Evolutionary conservation across 2,329 filamentous ascomycete species (phyloP).

Genomic region (Aspergillus proliferans): DNA sequence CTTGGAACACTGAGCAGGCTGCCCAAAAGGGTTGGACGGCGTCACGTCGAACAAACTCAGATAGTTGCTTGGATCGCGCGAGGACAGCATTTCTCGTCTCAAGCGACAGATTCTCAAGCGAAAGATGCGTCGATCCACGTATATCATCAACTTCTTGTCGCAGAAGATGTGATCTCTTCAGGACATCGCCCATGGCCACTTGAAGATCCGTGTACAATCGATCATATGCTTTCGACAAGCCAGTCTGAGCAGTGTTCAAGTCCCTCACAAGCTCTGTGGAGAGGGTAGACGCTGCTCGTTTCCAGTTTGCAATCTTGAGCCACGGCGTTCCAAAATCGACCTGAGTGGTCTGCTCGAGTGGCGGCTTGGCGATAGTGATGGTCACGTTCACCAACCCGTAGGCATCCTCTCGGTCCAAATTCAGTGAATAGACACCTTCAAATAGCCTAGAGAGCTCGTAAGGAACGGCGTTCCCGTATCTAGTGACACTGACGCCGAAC

Average conservation of each 20-base stretch:
- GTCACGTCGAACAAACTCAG: constrained; percentile 24
- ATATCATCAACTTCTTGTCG: constrained; percentile 24
- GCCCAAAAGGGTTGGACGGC: constrained; percentile 25
- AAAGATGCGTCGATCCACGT: constrained; percentile 16
- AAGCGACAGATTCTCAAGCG: constrained; percentile 8
- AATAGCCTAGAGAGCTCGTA: constrained; percentile 47
- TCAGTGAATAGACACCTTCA: constrained; percentile 49
- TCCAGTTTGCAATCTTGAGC: constrained; percentile 44
- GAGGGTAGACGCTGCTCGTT: constrained; percentile 31
- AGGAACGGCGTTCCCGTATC: constrained; percentile 35
- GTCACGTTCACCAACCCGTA: constrained; percentile 46
- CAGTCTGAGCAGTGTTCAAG: constrained; percentile 31
- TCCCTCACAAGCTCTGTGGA: constrained; percentile 33
- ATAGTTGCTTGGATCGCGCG: constrained; percentile 29
- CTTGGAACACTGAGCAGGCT: constrained; percentile 26
- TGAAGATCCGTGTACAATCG: constrained; percentile 35
- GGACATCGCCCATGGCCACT: constrained; percentile 31
- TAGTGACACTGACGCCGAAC: constrained; percentile 45
- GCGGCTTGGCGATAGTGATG: constrained; percentile 35
- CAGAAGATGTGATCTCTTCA: constrained; percentile 29
- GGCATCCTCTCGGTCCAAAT: constrained; percentile 45
- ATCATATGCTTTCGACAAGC: constrained; percentile 31
- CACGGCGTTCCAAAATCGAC: constrained; percentile 42
- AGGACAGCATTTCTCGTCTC: constrained; percentile 20
- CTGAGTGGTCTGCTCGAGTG: constrained; percentile 29